Evolutionary conservation across 306 rosid genomes (phyloP).

Genomic region (Cicer pinnatifidum): DNA sequence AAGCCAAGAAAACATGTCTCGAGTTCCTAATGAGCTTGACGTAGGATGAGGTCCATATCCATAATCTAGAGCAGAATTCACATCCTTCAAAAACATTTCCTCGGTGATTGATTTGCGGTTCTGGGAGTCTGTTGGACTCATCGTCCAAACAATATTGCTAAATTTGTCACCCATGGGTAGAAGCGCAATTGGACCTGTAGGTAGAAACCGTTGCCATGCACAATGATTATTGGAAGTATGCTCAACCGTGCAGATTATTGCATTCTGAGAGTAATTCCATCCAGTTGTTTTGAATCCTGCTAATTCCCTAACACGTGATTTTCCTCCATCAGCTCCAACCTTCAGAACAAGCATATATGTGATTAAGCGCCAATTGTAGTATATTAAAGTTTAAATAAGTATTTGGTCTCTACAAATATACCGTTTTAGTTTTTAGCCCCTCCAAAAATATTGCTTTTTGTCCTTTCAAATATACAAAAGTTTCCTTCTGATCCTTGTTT

Average conservation of each 20-base stretch:
- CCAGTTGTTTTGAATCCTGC: constrained; percentile 85
- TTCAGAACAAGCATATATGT: constrained; percentile 48
- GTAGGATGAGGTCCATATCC: constrained; percentile 81
- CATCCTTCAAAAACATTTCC: constrained; percentile 68
- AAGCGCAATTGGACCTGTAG: constrained; percentile 89
- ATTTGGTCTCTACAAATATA: no score
- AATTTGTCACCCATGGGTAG: constrained; percentile 83
- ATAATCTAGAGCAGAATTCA: constrained; percentile 73
- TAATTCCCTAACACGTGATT: constrained; percentile 82
- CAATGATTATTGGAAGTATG: constrained; percentile 67
- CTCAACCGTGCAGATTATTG: constrained; percentile 87
- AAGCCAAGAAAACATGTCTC: constrained; percentile 74
- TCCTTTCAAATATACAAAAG: no score
- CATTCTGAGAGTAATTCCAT: constrained; percentile 93
- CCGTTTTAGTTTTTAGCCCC: no score
- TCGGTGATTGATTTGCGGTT: constrained; percentile 57
- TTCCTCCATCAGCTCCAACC: constrained; percentile 98
- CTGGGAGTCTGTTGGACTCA: constrained; percentile 77
- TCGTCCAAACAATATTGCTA: constrained; percentile 96
- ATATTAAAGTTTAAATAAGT: neutral
- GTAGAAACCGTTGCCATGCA: constrained; percentile 97
- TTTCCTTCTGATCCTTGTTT: no score
- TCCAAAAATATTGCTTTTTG: no score
- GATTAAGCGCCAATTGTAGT: constrained; percentile 32
- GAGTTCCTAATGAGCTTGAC: constrained; percentile 53